Evolutionary conservation across 2,329 filamentous ascomycete genomes (phyloP).

Genomic region (Teratosphaeria pseudoeucalypti): DNA sequence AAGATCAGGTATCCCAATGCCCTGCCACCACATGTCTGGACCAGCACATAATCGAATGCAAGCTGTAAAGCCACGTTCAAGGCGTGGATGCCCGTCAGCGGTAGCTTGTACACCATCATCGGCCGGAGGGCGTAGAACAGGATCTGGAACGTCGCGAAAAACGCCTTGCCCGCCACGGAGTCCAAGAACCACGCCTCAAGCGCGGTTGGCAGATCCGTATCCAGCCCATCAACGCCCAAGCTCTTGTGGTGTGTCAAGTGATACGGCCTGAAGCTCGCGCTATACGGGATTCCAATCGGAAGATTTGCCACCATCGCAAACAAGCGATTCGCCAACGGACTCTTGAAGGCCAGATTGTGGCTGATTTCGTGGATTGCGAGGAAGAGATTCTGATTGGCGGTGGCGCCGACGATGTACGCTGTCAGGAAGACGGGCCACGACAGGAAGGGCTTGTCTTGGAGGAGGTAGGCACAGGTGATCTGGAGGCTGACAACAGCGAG

Average conservation of each 20-base stretch:
- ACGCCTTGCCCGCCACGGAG: slow-evolving; percentile 90
- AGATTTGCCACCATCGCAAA: slow-evolving; percentile 91
- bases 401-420: slow-evolving; percentile 85
- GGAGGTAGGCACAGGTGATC: slow-evolving; percentile 62
- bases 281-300: slow-evolving; percentile 91
- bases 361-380: slow-evolving; percentile 98
- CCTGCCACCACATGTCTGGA: slow-evolving; percentile 49
- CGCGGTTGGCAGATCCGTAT: slow-evolving; percentile 88
- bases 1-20: slow-evolving; percentile 74
- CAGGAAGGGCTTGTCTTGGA: slow-evolving; percentile 67
- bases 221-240: slow-evolving; percentile 87
- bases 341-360: slow-evolving; percentile 90
- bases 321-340: slow-evolving; percentile 66
- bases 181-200: slow-evolving; percentile 88
- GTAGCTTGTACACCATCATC: slow-evolving; percentile 85
- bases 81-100: slow-evolving; percentile 74
- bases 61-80: slow-evolving; percentile 72
- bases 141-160: slow-evolving; percentile 99
- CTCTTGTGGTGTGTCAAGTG: slow-evolving; percentile 99
- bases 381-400: slow-evolving; percentile 96
- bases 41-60: slow-evolving; percentile 62
- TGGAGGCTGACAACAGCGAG: slow-evolving; percentile 74
- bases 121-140: slow-evolving; percentile 95
- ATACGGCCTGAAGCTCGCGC: slow-evolving; percentile 91
- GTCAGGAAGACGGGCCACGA: slow-evolving; percentile 78